Percentiles rank a stretch among this genome's conserved stretches.
Conservation (phyloP, 345 rosid genomes). For the Cardamine resedifolia region DNA sequence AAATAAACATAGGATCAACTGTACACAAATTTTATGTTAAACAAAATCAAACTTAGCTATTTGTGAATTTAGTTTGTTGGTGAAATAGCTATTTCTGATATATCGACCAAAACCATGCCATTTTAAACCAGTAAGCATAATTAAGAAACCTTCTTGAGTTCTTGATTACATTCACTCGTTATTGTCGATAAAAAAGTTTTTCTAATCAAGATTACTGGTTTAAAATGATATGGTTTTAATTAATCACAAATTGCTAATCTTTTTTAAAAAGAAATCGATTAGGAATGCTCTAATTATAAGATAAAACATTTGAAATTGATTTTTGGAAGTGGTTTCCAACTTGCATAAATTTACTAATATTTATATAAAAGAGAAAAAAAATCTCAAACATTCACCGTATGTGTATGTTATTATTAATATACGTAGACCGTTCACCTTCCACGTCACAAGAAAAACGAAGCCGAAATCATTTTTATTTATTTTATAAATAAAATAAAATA, state of each 20-base stretch:
- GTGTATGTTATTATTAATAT: slow-evolving; percentile 9
- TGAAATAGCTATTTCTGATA: too few relatives aligned
- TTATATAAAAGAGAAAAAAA: neutral
- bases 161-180: neutral
- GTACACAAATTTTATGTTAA: too few relatives aligned
- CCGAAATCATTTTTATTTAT: too few relatives aligned
- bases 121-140: neutral
- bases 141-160: neutral
- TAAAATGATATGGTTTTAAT: neutral
- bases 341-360: slow-evolving; percentile 8
- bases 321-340: slow-evolving; percentile 32
- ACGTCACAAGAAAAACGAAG: slow-evolving; percentile 14
- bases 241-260: neutral
- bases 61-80: too few relatives aligned
- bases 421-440: slow-evolving; percentile 29
- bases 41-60: too few relatives aligned
- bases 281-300: neutral
- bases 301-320: slow-evolving; percentile 1
- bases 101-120: too few relatives aligned
- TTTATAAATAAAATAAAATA: too few relatives aligned
- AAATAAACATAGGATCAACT: neutral
- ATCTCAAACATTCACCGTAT: slow-evolving; percentile 27
- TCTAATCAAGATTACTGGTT: neutral
- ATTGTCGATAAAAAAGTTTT: neutral
- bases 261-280: neutral